These are phyloP conservation scores for Mycena rosella DNA, from an alignment of 768 basidiomycete genomes.

Conservation along the genomic window DNA sequence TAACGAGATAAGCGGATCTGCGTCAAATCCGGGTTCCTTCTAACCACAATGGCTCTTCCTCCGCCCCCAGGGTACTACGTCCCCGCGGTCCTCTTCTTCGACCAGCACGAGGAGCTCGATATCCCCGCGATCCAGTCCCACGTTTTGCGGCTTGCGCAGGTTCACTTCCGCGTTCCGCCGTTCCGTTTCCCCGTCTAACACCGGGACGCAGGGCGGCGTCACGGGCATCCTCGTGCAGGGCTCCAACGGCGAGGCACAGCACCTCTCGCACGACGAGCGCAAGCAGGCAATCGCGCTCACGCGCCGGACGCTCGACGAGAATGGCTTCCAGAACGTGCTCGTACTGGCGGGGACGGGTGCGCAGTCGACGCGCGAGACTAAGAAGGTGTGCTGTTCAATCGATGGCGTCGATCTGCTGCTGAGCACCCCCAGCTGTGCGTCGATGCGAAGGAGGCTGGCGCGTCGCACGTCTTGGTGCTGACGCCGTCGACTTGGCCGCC, in stretches of 20 bases:
- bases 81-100: slow-evolving; percentile 82
- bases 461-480: slow-evolving; percentile 80
- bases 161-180: not conserved
- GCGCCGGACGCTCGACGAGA: slow-evolving; percentile 77
- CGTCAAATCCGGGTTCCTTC: slow-evolving; percentile 15
- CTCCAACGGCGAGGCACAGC: slow-evolving; percentile 83
- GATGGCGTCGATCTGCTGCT: not conserved
- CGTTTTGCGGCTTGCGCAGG: slow-evolving; percentile 73
- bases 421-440: slow-evolving; percentile 56
- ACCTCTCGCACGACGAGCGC: slow-evolving; percentile 80
- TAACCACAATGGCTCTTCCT: slow-evolving; percentile 24
- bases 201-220: slow-evolving; percentile 73
- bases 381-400: slow-evolving; percentile 42
- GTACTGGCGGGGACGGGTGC: slow-evolving; percentile 90
- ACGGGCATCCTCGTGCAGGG: slow-evolving; percentile 82
- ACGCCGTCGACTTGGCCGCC: slow-evolving; percentile 81
- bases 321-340: slow-evolving; percentile 74
- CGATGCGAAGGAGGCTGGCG: slow-evolving; percentile 87
- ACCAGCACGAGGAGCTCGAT: slow-evolving; percentile 79
- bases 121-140: slow-evolving; percentile 75
- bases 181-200: not conserved
- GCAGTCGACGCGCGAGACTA: slow-evolving; percentile 83
- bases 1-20: not conserved
- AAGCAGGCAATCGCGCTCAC: slow-evolving; percentile 73
- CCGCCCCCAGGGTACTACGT: slow-evolving; percentile 80